Evolutionary conservation across 176 grass and related monocot species (phyloP).

Genomic region (Chloris gayana): DNA sequence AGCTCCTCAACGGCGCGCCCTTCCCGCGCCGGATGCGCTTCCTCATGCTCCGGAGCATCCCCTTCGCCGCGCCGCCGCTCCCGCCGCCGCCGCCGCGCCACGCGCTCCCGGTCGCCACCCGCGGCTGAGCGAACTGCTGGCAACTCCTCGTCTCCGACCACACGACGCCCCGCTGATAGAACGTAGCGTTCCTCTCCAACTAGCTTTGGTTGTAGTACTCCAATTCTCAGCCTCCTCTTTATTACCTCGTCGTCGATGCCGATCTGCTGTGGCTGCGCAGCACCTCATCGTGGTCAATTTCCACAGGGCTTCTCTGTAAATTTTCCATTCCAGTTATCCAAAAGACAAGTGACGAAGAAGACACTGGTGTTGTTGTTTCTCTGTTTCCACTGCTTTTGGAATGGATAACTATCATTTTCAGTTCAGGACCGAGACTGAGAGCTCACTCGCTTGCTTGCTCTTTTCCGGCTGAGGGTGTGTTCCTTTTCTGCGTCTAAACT

Average conservation of each 20-base stretch:
- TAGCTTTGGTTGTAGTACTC: not conserved
- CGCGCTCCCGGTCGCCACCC: conserved; percentile 16
- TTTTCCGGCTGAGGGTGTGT: not conserved
- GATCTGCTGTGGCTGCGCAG: not conserved
- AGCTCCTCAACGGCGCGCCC: conserved; percentile 29
- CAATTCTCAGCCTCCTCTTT: not conserved
- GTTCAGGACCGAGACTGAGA: not conserved
- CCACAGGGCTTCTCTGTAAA: not conserved
- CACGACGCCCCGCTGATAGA: not conserved
- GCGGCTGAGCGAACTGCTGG: not conserved
- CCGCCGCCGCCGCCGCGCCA: conserved; percentile 15
- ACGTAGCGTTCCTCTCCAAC: not conserved
- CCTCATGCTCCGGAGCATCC: conserved; percentile 31
- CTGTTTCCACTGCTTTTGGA: not conserved
- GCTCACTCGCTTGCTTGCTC: not conserved
- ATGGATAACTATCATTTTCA: not conserved
- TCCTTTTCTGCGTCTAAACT: too few relatives aligned
- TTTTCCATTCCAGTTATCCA: not conserved
- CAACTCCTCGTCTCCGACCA: not conserved
- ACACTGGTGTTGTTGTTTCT: not conserved
- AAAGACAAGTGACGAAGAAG: not conserved
- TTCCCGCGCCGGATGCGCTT: conserved; percentile 40
- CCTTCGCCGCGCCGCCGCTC: conserved; percentile 35
- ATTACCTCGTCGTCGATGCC: not conserved
- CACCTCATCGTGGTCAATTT: not conserved